phyloP scores from a whole-genome alignment of 2,329 filamentous ascomycete species.

The Helotiales sp. region DNA sequence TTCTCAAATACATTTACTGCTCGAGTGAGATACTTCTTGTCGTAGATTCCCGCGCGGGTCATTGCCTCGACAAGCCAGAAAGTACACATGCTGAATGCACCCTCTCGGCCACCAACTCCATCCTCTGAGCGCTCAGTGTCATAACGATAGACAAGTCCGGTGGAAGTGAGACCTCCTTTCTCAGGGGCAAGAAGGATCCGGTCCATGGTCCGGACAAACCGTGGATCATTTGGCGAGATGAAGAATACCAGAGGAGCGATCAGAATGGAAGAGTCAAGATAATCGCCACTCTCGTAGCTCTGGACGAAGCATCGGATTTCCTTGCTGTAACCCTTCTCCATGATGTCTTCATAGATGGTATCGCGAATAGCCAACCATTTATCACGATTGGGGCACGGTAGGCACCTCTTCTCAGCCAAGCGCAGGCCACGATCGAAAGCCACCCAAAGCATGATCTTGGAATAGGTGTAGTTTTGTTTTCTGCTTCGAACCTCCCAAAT shows the following conservation, averaged over 20 bases:
- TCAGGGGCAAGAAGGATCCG: constrained; percentile 71
- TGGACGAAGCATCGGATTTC: constrained; percentile 71
- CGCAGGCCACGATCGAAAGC: constrained; percentile 75
- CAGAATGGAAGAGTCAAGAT: constrained; percentile 72
- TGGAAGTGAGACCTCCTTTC: constrained; percentile 73
- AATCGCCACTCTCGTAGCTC: constrained; percentile 70
- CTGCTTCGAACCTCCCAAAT: constrained; percentile 80
- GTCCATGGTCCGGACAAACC: constrained; percentile 72
- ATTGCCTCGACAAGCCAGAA: constrained; percentile 82
- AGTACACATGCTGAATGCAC: constrained; percentile 79
- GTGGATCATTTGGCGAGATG: constrained; percentile 73
- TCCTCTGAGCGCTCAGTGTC: constrained; percentile 69
- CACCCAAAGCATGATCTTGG: constrained; percentile 84
- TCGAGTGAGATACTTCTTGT: constrained; percentile 60
- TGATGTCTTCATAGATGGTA: constrained; percentile 70
- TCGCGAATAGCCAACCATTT: constrained; percentile 69
- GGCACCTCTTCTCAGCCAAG: constrained; percentile 71
- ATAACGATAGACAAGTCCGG: constrained; percentile 75
- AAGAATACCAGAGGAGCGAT: constrained; percentile 81
- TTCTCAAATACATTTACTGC: constrained; percentile 75
- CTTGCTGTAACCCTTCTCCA: constrained; percentile 74
- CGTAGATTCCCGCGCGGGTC: constrained; percentile 65
- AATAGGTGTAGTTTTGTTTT: constrained; percentile 77
- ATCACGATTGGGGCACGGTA: constrained; percentile 69
- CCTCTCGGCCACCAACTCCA: constrained; percentile 72